Evolutionary conservation across 2,329 filamentous ascomycete genomes (phyloP).

Genomic region (Aspergillus arachidicola): DNA sequence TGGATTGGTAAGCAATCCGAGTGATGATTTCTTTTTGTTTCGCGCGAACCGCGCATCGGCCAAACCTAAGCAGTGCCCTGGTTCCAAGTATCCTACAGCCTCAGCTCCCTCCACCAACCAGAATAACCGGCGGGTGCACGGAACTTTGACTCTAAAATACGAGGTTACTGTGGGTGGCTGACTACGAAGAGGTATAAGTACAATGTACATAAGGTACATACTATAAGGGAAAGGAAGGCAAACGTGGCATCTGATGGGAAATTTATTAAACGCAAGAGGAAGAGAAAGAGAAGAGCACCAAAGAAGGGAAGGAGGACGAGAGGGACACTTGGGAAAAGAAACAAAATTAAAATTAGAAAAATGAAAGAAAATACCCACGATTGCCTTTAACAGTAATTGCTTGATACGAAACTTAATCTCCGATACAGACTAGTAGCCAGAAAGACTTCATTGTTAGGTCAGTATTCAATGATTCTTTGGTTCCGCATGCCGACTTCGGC

Average conservation of each 20-base stretch:
- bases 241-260: not conserved
- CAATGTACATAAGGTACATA: not conserved
- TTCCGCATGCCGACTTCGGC: conserved; percentile 20
- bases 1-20: not conserved
- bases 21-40: conserved; percentile 6
- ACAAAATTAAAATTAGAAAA: not conserved
- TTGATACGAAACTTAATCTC: not conserved
- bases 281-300: not conserved
- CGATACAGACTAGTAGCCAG: not conserved
- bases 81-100: not conserved
- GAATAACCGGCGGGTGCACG: not conserved
- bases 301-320: not conserved
- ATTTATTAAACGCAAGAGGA: not conserved
- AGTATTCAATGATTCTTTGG: conserved; percentile 7
- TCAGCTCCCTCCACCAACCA: not conserved
- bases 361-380: not conserved
- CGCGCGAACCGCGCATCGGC: conserved; percentile 20
- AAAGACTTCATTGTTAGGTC: not conserved
- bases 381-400: not conserved
- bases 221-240: not conserved
- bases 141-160: not conserved
- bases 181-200: not conserved
- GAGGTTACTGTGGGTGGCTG: not conserved
- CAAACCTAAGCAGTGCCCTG: conserved; percentile 1
- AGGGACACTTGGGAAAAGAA: not conserved